Percentiles rank a stretch among this genome's conserved stretches.
Evolutionary conservation across 2,329 filamentous ascomycete species (phyloP).

Genomic region (Aspergillus nomiae): DNA sequence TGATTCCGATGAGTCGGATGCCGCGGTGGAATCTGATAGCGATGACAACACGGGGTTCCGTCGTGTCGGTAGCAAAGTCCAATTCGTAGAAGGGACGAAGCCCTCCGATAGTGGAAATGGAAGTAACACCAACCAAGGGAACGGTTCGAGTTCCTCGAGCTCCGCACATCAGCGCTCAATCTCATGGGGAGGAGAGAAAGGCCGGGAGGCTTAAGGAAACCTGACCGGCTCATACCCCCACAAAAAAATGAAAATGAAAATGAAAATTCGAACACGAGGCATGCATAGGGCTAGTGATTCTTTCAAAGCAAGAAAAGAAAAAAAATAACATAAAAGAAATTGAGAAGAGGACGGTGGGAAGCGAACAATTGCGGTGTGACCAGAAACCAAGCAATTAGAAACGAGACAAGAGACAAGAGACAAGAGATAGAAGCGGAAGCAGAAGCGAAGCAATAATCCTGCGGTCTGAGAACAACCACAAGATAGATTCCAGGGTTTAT

Average conservation of each 20-base stretch:
- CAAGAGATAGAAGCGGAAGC: not conserved
- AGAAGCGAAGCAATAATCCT: not conserved
- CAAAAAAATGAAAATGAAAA: not conserved
- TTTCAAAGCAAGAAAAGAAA: not conserved
- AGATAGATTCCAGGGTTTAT: not conserved
- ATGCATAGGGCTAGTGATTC: not conserved
- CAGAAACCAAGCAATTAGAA: not conserved
- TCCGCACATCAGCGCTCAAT: constrained; percentile 33
- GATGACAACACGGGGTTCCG: constrained; percentile 26
- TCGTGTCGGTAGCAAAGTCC: constrained; percentile 28
- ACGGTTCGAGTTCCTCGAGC: constrained; percentile 19
- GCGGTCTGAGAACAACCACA: not conserved
- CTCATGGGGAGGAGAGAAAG: constrained; percentile 47
- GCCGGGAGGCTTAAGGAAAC: constrained; percentile 25
- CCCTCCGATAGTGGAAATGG: constrained; percentile 25
- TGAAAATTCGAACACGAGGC: not conserved
- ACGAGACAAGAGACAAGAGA: not conserved
- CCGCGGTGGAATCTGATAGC: constrained; percentile 23
- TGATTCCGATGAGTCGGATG: constrained; percentile 28
- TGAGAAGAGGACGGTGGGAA: not conserved
- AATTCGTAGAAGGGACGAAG: constrained; percentile 36
- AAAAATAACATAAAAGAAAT: not conserved
- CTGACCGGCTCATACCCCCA: constrained; percentile 6
- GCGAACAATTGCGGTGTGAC: not conserved
- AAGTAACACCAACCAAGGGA: constrained; percentile 12